Percentiles rank a stretch among this genome's conserved stretches.
phyloP scores from a whole-genome alignment of 345 rosid genomes.

The Eucalyptus erythrocorys region DNA sequence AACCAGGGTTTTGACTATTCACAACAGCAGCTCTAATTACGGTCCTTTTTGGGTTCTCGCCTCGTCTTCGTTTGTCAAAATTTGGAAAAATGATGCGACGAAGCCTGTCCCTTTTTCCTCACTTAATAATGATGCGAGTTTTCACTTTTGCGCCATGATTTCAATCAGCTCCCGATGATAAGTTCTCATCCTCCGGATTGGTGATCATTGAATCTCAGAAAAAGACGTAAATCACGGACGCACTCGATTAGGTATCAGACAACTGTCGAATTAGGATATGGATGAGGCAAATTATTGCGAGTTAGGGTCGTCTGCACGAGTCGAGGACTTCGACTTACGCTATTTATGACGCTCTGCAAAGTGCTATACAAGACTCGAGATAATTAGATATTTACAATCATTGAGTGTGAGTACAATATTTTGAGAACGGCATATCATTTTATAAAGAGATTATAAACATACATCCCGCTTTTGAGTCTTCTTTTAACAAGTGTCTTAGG shows the following conservation, averaged over 20 bases:
- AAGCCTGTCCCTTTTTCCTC: not conserved
- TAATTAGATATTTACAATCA: not conserved
- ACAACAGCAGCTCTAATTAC: not conserved
- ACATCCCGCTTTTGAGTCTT: not conserved
- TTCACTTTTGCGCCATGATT: not conserved
- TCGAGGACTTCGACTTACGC: not conserved
- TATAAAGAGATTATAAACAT: not conserved
- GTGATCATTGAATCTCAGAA: not conserved
- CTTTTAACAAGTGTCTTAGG: too few relatives aligned
- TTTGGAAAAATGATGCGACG: not conserved
- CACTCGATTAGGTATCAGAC: not conserved
- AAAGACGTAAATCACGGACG: not conserved
- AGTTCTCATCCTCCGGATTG: not conserved
- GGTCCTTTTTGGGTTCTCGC: not conserved
- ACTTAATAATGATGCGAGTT: not conserved
- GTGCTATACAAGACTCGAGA: not conserved
- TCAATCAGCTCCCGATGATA: not conserved
- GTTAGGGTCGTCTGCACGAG: rapidly evolving
- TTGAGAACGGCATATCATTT: rapidly evolving
- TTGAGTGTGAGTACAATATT: not conserved
- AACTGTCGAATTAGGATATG: not conserved
- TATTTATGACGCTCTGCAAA: not conserved
- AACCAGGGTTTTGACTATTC: not conserved
- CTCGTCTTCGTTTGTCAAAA: not conserved
- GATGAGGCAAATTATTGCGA: not conserved